These are phyloP conservation scores for Sergeia podlipaevii DNA, from an alignment of 208 protist species.

Conservation along the genomic window DNA sequence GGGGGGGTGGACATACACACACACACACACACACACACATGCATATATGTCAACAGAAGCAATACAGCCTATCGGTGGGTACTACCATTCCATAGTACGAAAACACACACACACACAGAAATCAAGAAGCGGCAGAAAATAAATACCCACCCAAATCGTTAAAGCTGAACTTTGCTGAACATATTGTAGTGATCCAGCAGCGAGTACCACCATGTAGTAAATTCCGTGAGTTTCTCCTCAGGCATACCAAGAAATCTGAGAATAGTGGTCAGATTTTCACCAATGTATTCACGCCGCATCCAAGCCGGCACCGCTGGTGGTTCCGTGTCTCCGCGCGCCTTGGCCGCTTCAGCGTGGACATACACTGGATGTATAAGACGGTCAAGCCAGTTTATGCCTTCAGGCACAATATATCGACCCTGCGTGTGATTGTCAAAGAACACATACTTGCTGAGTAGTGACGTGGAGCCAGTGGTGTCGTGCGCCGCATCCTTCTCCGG, in stretches of 20 bases:
- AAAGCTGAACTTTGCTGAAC: slow-evolving; percentile 54
- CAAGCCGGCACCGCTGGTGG: slow-evolving; percentile 63
- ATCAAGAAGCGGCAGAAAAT: too few species aligned
- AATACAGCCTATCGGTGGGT: too few species aligned
- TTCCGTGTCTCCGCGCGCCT: slow-evolving; percentile 26
- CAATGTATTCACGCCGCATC: slow-evolving; percentile 87
- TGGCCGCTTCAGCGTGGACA: slow-evolving; percentile 50
- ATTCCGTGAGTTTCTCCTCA: slow-evolving; percentile 34
- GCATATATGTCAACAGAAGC: too few species aligned
- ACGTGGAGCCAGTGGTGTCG: slow-evolving; percentile 23
- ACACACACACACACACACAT: too few species aligned
- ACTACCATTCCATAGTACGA: too few species aligned
- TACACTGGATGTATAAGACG: slow-evolving; percentile 71
- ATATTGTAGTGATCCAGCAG: slow-evolving; percentile 84
- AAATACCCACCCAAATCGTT: too few species aligned
- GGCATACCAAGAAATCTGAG: slow-evolving; percentile 41
- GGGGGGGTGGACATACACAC: too few species aligned
- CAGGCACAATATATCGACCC: slow-evolving; percentile 23
- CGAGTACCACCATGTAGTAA: slow-evolving; percentile 54
- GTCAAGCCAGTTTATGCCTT: slow-evolving; percentile 72
- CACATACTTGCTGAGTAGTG: slow-evolving; percentile 47
- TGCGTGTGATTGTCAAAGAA: slow-evolving; percentile 35
- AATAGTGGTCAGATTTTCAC: slow-evolving; percentile 59
- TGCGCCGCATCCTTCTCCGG: slow-evolving; percentile 34
- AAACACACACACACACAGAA: too few species aligned